Percentiles rank a stretch among this genome's conserved stretches.
phyloP scores from a whole-genome alignment of 257 asterid genomes.

The Euphrasia confusa region DNA sequence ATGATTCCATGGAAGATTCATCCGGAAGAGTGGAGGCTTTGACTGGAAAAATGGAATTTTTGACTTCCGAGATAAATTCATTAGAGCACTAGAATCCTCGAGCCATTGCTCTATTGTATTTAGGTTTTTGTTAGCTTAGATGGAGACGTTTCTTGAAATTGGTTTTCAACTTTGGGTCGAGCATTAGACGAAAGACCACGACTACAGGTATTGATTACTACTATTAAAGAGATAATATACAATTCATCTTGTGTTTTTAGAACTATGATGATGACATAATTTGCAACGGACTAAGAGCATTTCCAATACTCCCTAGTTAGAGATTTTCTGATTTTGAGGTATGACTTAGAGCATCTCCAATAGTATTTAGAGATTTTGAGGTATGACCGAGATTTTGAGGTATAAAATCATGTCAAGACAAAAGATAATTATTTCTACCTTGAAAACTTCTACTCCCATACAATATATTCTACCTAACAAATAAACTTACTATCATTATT shows the following conservation, averaged over 20 bases:
- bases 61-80: constrained; percentile 27
- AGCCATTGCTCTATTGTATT: constrained; percentile 6
- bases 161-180: background rate
- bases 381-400: no score
- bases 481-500: no score
- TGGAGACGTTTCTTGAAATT: background rate
- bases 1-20: constrained; percentile 22
- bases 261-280: background rate
- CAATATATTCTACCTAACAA: no score
- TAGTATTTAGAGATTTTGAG: no score
- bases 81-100: constrained; percentile 2
- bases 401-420: no score
- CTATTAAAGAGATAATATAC: no score
- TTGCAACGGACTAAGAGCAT: no score
- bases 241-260: background rate
- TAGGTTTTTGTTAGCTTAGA: background rate
- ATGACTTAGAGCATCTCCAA: no score
- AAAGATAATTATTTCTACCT: no score
- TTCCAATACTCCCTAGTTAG: no score
- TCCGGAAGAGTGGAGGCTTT: constrained; percentile 36
- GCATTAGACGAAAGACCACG: background rate
- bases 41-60: constrained; percentile 38
- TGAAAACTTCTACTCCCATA: no score
- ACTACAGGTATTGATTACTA: constrained; percentile 19
- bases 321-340: no score